Base-by-base conservation (phyloP, 2,329 filamentous ascomycete genomes). In the Pseudogymnoascus sp. region DNA sequence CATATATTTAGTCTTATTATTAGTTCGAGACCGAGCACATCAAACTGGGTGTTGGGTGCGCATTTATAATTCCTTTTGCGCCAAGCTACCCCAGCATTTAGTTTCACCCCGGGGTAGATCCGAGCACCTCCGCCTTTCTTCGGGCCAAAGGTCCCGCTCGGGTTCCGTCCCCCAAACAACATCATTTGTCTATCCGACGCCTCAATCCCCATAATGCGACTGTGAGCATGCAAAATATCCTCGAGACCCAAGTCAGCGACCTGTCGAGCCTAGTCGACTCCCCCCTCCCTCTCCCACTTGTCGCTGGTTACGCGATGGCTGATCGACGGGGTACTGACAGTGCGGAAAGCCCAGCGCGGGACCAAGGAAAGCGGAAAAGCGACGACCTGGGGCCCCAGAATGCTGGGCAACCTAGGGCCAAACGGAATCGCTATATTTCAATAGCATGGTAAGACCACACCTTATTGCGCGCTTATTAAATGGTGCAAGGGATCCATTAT, bases 371-470 rank as follows among this genome's bases (percentile, higher is more conserved):
- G 66, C 70, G 70, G 61, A 71, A 70, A 58, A 62, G 58, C 38
- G 65, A 69, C 22, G 64, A 53, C 47, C 47, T 53, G 5, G 47
- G 67, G 15, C 30, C 59, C 25, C 62, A 62, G 18, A 60, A 58
- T 50, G 64, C 63, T 30, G 60, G 63, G 38, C 70, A 72, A 61
- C 70, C 70, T 7, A 66, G 71, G 47, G 68, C 71, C 20, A 72
- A 73, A 62, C 67, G 71, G 60, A 73, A 72, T 64, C 64, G 71
- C 63, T 73, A 73, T 63, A 73, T 73, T 50, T 70, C 69, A 15
- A 73, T 73, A 60, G 71, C 71, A 22, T 73, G 71, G 70, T 73
- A 65, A 22, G 68, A 68, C 9, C 38, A 47, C 38, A 47, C 38
- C 41, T 58, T 33, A 18, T 35, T 18, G 22, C 38, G 18, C 22